A percentile compares a stretch with the other conserved stretches of the same genome.
phyloP scores from a whole-genome alignment of 2,329 filamentous ascomycete genomes.

The Juglanconis oblonga region DNA sequence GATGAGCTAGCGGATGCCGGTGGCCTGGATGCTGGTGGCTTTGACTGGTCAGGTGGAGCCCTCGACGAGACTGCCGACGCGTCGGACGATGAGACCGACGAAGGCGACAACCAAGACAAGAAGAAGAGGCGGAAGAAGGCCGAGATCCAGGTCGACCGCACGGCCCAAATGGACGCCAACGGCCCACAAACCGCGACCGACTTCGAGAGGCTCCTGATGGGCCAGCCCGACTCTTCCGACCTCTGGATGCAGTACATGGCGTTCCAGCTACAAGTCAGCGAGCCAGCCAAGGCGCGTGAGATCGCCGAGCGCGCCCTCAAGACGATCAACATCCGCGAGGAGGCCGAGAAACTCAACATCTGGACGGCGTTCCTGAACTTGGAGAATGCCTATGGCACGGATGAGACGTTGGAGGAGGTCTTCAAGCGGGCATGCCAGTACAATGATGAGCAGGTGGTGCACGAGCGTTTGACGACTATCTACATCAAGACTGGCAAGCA shows the following conservation, averaged over 20 bases:
- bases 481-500: conserved; percentile 89
- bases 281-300: conserved; percentile 82
- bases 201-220: conserved; percentile 88
- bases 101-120: conserved; percentile 34
- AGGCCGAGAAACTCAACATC: conserved; percentile 89
- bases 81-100: conserved; percentile 45
- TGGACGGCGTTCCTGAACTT: conserved; percentile 95
- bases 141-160: conserved; percentile 81
- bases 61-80: conserved; percentile 54
- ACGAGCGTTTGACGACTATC: conserved; percentile 87
- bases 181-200: conserved; percentile 88
- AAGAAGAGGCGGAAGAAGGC: conserved; percentile 74
- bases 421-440: conserved; percentile 93
- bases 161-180: conserved; percentile 83
- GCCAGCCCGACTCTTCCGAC: conserved; percentile 87
- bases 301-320: conserved; percentile 87
- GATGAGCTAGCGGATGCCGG: conserved; percentile 32
- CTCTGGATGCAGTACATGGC: conserved; percentile 98
- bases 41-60: conserved; percentile 80
- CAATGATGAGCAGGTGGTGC: conserved; percentile 86
- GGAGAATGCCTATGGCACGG: conserved; percentile 84
- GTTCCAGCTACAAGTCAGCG: conserved; percentile 91
- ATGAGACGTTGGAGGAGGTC: conserved; percentile 76
- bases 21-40: conserved; percentile 71
- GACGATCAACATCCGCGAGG: conserved; percentile 87